Conservation (phyloP, 2,329 filamentous ascomycete species). For the Penicillium griseofulvum region DNA sequence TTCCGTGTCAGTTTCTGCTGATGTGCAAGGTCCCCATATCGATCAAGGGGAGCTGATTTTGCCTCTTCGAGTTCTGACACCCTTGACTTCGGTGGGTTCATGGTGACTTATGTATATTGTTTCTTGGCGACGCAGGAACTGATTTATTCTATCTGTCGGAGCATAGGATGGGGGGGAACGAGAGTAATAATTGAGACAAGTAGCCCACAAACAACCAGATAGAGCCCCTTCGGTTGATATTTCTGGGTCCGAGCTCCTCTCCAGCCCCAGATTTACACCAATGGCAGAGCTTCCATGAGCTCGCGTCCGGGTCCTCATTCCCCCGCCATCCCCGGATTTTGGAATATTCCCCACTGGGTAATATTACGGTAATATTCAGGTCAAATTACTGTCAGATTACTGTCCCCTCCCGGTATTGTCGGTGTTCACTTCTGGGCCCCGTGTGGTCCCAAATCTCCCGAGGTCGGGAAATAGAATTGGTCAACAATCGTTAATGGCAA, state of each 20-base stretch:
- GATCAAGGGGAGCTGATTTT: conserved; percentile 14
- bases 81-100: conserved; percentile 20
- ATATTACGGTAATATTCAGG: not conserved
- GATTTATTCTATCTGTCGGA: not conserved
- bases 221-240: not conserved
- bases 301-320: not conserved
- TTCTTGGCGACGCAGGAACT: not conserved
- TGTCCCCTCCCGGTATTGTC: not conserved
- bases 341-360: not conserved
- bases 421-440: conserved; percentile 12
- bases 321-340: conserved; percentile 15
- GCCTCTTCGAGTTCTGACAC: conserved; percentile 24
- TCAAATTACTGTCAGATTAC: not conserved
- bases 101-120: conserved; percentile 2
- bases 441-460: not conserved
- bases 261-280: not conserved
- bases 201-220: not conserved
- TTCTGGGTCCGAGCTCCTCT: not conserved
- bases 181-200: not conserved
- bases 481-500: conserved; percentile 3
- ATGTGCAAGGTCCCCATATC: conserved; percentile 13
- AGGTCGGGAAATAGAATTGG: conserved; percentile 4
- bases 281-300: not conserved
- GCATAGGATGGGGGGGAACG: not conserved
- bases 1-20: conserved; percentile 39